Conservation (phyloP, 371 early-diverging fungal genomes). For the Cokeromyces recurvatus region DNA sequence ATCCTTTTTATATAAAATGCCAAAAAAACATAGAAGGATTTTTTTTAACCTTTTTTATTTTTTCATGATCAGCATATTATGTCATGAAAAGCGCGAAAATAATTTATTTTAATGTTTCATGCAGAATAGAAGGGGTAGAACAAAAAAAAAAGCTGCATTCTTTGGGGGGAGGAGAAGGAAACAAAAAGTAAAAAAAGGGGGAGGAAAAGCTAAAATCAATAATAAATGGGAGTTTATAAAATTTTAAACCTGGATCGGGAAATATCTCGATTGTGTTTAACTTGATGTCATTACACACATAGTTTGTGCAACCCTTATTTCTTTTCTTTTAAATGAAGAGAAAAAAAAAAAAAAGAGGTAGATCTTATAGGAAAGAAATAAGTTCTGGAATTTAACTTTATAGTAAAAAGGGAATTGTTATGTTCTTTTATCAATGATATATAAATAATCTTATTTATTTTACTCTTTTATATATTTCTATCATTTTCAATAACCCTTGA, state of each 20-base stretch:
- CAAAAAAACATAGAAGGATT: background rate
- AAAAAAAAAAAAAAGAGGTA: no score
- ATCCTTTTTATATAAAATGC: background rate
- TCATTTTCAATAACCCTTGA: no score
- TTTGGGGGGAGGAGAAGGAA: conserved; percentile 16
- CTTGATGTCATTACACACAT: conserved; percentile 15
- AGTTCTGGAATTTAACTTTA: no score
- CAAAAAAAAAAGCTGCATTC: conserved; percentile 15
- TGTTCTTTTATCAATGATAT: no score
- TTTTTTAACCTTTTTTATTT: conserved; percentile 23
- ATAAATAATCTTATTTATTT: no score
- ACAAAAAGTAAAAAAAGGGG: background rate
- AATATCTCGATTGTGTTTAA: conserved; percentile 17
- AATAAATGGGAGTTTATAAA: background rate
- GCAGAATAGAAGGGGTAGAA: conserved; percentile 13
- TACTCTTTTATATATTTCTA: no score
- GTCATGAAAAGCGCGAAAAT: conserved; percentile 22
- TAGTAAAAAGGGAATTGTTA: no score
- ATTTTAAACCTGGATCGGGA: conserved; percentile 12
- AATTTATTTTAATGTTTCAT: conserved; percentile 21
- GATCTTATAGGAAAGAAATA: no score
- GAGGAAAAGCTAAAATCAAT: conserved; percentile 1
- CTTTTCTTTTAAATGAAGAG: no score
- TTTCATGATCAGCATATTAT: conserved; percentile 31
- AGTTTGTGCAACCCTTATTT: no score